phyloP scores from a whole-genome alignment of 805 yeast species.

The Starmera amethionina region DNA sequence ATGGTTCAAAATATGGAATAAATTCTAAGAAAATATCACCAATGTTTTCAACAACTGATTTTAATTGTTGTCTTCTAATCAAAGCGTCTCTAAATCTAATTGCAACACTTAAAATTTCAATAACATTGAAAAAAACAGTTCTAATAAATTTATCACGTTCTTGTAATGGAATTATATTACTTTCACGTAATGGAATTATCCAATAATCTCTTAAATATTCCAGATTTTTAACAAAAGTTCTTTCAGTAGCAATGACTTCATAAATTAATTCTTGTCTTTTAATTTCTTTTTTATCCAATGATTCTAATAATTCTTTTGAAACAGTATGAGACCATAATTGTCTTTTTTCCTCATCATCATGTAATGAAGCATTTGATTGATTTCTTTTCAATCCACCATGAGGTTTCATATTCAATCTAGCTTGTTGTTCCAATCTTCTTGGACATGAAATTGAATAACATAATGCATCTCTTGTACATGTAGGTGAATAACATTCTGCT shows the following conservation, averaged over 20 bases:
- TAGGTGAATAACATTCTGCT: slow-evolving; percentile 94
- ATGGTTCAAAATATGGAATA: slow-evolving; percentile 85
- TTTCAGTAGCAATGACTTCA: slow-evolving; percentile 87
- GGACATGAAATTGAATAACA: slow-evolving; percentile 98
- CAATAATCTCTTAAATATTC: slow-evolving; percentile 91
- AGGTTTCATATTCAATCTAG: slow-evolving; percentile 79
- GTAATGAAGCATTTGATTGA: slow-evolving; percentile 56
- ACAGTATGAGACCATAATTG: slow-evolving; percentile 93
- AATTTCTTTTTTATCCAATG: slow-evolving; percentile 73
- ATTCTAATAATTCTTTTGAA: slow-evolving; percentile 65
- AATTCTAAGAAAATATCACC: slow-evolving; percentile 83
- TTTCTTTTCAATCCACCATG: slow-evolving; percentile 78
- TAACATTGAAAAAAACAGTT: slow-evolving; percentile 84
- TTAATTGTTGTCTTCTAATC: slow-evolving; percentile 74
- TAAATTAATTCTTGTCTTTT: slow-evolving; percentile 93
- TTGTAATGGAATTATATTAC: slow-evolving; percentile 77
- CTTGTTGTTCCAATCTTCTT: slow-evolving; percentile 89
- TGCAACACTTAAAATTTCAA: slow-evolving; percentile 79
- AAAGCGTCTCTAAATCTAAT: slow-evolving; percentile 81
- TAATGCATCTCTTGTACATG: slow-evolving; percentile 78
- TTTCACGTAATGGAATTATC: slow-evolving; percentile 82
- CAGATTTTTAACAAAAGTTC: slow-evolving; percentile 90
- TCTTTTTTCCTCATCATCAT: slow-evolving; percentile 70
- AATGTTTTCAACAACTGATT: slow-evolving; percentile 74
- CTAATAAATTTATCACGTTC: slow-evolving; percentile 87